These are phyloP conservation scores for Exophiala xenobiotica DNA, from an alignment of 2,329 filamentous ascomycete genomes.

Conservation along the genomic window DNA sequence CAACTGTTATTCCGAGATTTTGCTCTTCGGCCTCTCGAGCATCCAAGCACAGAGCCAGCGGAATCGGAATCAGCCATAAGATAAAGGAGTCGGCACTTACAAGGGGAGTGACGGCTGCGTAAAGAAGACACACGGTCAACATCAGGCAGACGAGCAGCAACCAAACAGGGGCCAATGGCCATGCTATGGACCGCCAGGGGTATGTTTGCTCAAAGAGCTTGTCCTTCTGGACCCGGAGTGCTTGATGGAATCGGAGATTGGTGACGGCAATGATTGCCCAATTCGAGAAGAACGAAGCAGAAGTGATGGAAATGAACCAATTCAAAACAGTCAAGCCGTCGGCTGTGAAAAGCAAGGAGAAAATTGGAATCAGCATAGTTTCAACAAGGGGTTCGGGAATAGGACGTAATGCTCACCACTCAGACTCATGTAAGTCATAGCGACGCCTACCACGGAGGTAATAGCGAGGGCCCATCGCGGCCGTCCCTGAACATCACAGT, in stretches of 20 bases:
- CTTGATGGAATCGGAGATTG: constrained; percentile 35
- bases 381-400: neutral
- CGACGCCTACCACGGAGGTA: constrained; percentile 30
- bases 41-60: too few species aligned
- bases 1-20: too few species aligned
- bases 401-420: constrained; percentile 31
- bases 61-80: too few species aligned
- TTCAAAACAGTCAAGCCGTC: constrained; percentile 30
- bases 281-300: constrained; percentile 36
- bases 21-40: too few species aligned
- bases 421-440: constrained; percentile 37
- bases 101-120: too few species aligned
- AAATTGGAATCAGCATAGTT: neutral
- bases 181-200: constrained; percentile 34
- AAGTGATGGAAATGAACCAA: constrained; percentile 35
- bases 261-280: constrained; percentile 39
- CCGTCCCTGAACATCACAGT: constrained; percentile 34
- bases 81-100: too few species aligned
- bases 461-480: constrained; percentile 34
- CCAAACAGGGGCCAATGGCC: constrained; percentile 35
- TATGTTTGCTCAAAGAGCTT: constrained; percentile 32
- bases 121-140: too few species aligned
- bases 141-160: constrained; percentile 27
- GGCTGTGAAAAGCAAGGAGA: too few species aligned
- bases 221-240: constrained; percentile 33